Conservation (phyloP, 495 filamentous ascomycete species). For the Trichoderma erinaceum region DNA sequence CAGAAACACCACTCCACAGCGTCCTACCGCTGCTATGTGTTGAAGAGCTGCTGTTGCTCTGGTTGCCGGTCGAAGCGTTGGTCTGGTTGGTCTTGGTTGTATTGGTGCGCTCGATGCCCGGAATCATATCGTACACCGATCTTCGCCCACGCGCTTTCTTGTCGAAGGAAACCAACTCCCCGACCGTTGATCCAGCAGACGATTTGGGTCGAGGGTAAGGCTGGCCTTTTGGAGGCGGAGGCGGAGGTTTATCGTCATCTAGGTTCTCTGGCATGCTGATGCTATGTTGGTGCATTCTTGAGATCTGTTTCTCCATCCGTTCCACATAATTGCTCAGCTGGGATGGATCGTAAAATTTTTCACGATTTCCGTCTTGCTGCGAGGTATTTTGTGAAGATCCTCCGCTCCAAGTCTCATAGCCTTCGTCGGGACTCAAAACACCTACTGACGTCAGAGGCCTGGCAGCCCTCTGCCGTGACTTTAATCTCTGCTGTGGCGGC, state of each 20-base stretch:
- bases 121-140: conserved; percentile 77
- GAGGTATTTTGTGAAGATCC: conserved; percentile 36
- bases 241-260: conserved; percentile 46
- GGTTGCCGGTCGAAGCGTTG: conserved; percentile 59
- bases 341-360: conserved; percentile 52
- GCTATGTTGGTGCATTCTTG: conserved; percentile 61
- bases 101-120: conserved; percentile 65
- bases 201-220: conserved; percentile 45
- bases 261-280: conserved; percentile 23
- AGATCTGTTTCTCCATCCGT: conserved; percentile 77
- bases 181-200: conserved; percentile 34
- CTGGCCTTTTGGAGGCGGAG: conserved; percentile 57
- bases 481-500: conserved; percentile 35
- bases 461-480: conserved; percentile 27
- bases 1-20: conserved; percentile 88
- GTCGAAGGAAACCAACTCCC: conserved; percentile 18
- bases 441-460: conserved; percentile 71
- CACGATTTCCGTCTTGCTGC: conserved; percentile 34
- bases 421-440: conserved; percentile 52
- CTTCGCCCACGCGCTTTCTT: conserved; percentile 53
- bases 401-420: conserved; percentile 45
- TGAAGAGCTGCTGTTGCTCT: conserved; percentile 64
- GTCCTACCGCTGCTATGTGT: conserved; percentile 76
- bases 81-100: conserved; percentile 85
- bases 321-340: conserved; percentile 79